Evolutionary conservation across 75 land plant genomes (phyloP).

Genomic region (Cunninghamia lanceolata): DNA sequence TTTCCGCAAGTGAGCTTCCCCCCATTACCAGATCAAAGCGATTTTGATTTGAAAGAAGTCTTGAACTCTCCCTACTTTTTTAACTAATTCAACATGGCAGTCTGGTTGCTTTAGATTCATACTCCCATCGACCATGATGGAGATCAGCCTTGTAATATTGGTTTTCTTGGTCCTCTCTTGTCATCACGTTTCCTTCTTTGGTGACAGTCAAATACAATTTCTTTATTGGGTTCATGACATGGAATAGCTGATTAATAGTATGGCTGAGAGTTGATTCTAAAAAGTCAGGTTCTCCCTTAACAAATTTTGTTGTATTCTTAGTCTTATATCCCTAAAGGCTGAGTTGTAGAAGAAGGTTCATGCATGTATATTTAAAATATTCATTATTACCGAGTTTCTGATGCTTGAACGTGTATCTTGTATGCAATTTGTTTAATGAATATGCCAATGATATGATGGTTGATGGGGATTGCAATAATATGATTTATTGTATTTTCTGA

Average conservation of each 20-base stretch:
- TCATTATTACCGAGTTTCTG: conserved; percentile 1
- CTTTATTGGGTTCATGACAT: background rate
- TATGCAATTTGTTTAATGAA: background rate
- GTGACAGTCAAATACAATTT: conserved; percentile 2
- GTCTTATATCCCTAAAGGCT: background rate
- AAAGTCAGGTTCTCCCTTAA: background rate
- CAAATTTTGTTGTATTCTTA: background rate
- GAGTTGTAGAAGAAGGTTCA: background rate
- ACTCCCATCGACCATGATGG: background rate
- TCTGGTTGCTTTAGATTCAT: background rate
- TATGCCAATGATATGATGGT: background rate
- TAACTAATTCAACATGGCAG: conserved; percentile 37
- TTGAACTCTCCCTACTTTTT: conserved; percentile 79
- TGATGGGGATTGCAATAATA: background rate
- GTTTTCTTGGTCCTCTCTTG: background rate
- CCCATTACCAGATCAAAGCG: conserved; percentile 68
- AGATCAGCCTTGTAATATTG: background rate
- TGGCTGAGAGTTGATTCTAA: background rate
- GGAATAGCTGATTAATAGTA: background rate
- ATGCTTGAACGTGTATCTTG: background rate
- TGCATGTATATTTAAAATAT: background rate
- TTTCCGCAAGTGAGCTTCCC: conserved; percentile 66
- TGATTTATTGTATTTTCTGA: background rate
- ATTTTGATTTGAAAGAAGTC: conserved; percentile 77
- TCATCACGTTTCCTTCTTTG: background rate